Evolutionary conservation across 306 rosid species (phyloP).

Genomic region (Dalbergia cultrata): DNA sequence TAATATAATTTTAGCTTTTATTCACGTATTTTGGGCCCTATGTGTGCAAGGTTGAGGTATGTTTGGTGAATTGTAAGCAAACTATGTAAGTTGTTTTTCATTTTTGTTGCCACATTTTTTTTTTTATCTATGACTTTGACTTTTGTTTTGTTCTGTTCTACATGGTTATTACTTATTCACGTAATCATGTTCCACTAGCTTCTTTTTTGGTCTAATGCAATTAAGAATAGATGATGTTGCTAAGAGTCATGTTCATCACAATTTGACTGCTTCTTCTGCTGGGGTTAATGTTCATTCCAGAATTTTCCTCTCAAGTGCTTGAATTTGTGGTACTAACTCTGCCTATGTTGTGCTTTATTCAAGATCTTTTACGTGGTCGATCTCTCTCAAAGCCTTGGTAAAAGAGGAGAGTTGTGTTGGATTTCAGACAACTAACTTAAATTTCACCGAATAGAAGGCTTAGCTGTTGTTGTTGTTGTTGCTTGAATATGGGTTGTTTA

Average conservation of each 20-base stretch:
- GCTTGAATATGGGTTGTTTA: constrained; percentile 35
- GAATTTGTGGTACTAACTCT: constrained; percentile 30
- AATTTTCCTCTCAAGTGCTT: constrained; percentile 26
- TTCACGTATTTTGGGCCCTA: constrained; percentile 16
- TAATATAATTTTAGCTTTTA: constrained; percentile 2
- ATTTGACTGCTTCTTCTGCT: constrained; percentile 40
- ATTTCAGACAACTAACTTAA: too few relatives aligned
- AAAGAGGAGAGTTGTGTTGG: too few relatives aligned
- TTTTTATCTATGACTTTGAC: constrained; percentile 43
- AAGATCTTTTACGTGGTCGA: too few relatives aligned
- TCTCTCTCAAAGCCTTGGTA: too few relatives aligned
- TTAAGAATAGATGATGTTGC: constrained; percentile 15
- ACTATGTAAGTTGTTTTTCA: constrained; percentile 39
- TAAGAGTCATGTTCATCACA: constrained; percentile 23
- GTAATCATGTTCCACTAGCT: constrained; percentile 29
- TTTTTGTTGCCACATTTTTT: constrained; percentile 34
- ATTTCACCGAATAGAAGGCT: too few relatives aligned
- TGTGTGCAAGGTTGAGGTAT: constrained; percentile 5
- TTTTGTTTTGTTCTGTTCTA: constrained; percentile 43
- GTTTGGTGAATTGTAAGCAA: constrained; percentile 46
- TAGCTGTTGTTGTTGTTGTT: constrained; percentile 12
- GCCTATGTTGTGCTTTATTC: background rate
- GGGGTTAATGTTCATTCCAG: constrained; percentile 20
- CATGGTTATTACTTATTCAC: background rate
- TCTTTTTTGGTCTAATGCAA: constrained; percentile 33